Evolutionary conservation across 2,329 filamentous ascomycete species (phyloP), one percentile per base, ranked within the genome.

Genomic region (Coleophoma cylindrospora): DNA sequence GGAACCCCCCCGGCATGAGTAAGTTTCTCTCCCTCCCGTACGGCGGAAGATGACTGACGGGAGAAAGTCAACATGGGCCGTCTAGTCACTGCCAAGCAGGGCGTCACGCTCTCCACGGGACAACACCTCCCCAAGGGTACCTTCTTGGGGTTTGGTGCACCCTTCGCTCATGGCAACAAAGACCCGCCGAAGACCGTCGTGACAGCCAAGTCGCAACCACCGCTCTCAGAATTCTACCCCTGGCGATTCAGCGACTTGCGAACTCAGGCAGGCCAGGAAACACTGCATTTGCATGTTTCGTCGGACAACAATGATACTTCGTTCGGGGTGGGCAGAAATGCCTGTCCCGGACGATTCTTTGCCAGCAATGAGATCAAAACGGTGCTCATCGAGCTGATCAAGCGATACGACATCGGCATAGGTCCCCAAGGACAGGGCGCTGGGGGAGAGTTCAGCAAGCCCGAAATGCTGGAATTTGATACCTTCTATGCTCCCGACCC

Each of bases 81-180:
- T 17, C n/a, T 34, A n/a, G 49, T 50, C 2, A 36, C 33, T 6
- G 45, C 36, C 9, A 41, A 36, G 15, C 8, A 43, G 6, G 49
- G 49, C 2, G 70, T 81, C 55, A 72, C 70, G 3, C 73, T 81
- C 3, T 79, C 77, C 43, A 77, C 76, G 61, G 78, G 77, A n/a
- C 75, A 78, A 48, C 66, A 71, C 54, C 61, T 69, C 11, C 66
- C 67, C 1, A 47, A 62, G 0, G 67, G 67, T 40, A 59, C 59
- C 22, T 36, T 51, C 9, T 57, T 69, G 48, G 63, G 66, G 8
- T 52, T 52, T 21, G 21, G 19, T 10, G 22, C 37, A 8, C 34
- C 49, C 9, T 44, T 34, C 32, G 22, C 27, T 41, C 17, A 38
- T 3, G 6, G 15, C 43, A 44, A 21, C 7, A 13, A 7, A 5